phyloP scores from a whole-genome alignment of 2,329 filamentous ascomycete species.

The Hypoxylon sp. region DNA sequence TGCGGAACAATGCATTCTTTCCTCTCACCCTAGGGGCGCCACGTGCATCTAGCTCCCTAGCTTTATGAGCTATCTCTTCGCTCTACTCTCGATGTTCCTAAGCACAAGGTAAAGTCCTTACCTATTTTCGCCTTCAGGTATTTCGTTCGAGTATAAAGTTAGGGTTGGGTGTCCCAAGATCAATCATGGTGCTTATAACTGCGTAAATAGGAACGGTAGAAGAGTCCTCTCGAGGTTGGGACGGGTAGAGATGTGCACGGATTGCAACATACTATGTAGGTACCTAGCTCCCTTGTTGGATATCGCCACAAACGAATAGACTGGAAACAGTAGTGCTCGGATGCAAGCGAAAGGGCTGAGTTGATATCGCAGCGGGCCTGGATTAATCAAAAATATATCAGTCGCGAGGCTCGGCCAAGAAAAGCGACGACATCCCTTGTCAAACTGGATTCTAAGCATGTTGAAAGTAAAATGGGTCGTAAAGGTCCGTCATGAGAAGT shows the following conservation, averaged over 20 bases:
- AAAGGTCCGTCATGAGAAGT: background rate
- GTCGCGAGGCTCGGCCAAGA: background rate
- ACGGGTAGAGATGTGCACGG: background rate
- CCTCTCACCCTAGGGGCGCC: too few relatives aligned
- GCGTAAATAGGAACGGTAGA: background rate
- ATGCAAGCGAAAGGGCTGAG: background rate
- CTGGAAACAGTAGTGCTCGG: background rate
- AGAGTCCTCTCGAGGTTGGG: background rate
- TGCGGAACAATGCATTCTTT: too few relatives aligned
- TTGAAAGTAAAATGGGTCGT: background rate
- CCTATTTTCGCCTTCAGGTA: background rate
- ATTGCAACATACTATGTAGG: background rate
- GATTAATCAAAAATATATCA: background rate
- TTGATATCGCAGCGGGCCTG: background rate
- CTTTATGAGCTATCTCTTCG: background rate
- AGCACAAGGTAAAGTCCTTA: background rate
- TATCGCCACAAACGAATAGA: background rate
- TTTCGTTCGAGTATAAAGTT: background rate
- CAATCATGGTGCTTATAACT: background rate
- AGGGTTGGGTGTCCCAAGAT: background rate
- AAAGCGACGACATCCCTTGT: background rate
- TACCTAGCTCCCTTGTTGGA: background rate
- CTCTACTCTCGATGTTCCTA: background rate
- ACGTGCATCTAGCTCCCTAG: background rate
- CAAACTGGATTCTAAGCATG: background rate